phyloP scores from a whole-genome alignment of 768 basidiomycete genomes.

The Artomyces pyxidatus region DNA sequence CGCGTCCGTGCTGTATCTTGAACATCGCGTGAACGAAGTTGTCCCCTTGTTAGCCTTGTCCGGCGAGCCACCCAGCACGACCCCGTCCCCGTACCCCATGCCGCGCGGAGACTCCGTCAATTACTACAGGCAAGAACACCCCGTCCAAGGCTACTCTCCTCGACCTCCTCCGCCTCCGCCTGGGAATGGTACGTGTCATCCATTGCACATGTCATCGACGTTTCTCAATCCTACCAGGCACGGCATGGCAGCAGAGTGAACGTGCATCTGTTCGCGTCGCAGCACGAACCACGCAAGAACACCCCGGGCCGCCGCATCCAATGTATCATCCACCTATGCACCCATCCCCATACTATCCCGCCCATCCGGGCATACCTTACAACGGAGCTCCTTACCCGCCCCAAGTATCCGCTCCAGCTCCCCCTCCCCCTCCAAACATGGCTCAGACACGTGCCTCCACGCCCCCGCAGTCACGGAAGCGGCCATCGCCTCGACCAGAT shows the following conservation, averaged over 20 bases:
- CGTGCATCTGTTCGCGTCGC: constrained; percentile 52
- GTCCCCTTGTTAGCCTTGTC: background rate
- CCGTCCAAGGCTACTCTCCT: background rate
- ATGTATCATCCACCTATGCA: constrained; percentile 16
- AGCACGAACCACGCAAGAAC: constrained; percentile 34
- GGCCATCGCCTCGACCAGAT: constrained; percentile 30
- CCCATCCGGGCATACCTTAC: constrained; percentile 3
- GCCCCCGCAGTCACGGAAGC: constrained; percentile 25
- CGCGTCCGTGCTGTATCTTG: background rate
- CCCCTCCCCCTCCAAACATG: constrained; percentile 17
- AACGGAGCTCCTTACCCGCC: constrained; percentile 12
- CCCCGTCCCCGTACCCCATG: constrained; percentile 7
- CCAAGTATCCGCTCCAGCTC: constrained; percentile 12
- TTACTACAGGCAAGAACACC: background rate
- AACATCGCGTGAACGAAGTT: background rate
- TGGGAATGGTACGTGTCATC: background rate
- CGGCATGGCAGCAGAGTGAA: constrained; percentile 47
- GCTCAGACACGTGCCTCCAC: constrained; percentile 9
- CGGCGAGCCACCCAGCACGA: constrained; percentile 1
- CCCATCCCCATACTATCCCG: constrained; percentile 13
- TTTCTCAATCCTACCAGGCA: constrained; percentile 17
- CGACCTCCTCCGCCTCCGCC: background rate
- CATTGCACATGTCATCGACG: constrained; percentile 2
- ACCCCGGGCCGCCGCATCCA: constrained; percentile 19
- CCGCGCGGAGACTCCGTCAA: background rate